These are phyloP conservation scores for Hordeum marinum DNA, from an alignment of 176 grass and related monocot species.

Conservation along the genomic window DNA sequence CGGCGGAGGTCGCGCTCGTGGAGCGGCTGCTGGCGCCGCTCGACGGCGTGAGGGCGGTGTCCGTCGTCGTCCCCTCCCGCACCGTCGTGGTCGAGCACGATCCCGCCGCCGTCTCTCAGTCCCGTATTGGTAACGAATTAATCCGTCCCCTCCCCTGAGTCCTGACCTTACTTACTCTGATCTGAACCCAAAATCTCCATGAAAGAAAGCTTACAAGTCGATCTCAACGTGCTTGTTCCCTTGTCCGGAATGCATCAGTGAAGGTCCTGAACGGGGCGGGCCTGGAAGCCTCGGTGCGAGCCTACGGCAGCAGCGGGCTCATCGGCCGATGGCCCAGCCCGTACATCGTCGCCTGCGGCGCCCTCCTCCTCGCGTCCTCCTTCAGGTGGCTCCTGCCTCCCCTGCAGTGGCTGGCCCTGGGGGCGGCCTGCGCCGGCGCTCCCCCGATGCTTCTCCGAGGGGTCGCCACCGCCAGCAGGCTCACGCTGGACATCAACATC, in stretches of 20 bases:
- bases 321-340: constrained; percentile 48
- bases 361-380: constrained; percentile 46
- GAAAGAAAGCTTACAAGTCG: background rate
- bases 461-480: constrained; percentile 5
- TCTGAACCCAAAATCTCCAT: background rate
- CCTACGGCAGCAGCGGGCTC: constrained; percentile 33
- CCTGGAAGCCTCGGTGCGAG: constrained; percentile 56
- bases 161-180: background rate
- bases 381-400: constrained; percentile 41
- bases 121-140: constrained; percentile 40
- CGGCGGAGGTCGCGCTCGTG: constrained; percentile 53
- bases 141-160: background rate
- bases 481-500: constrained; percentile 65
- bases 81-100: constrained; percentile 77
- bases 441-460: constrained; percentile 46
- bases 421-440: constrained; percentile 34
- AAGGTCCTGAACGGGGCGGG: constrained; percentile 55
- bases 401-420: constrained; percentile 48
- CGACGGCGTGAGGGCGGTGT: constrained; percentile 41
- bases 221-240: background rate
- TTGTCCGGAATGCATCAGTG: background rate
- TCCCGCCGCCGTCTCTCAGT: constrained; percentile 24
- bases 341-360: constrained; percentile 40
- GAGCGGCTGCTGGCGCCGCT: constrained; percentile 50
- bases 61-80: constrained; percentile 54